A percentile compares a stretch with the other conserved stretches of the same genome.
Evolutionary conservation across 495 filamentous ascomycete genomes (phyloP).

Genomic region (Penicilliopsis zonata): DNA sequence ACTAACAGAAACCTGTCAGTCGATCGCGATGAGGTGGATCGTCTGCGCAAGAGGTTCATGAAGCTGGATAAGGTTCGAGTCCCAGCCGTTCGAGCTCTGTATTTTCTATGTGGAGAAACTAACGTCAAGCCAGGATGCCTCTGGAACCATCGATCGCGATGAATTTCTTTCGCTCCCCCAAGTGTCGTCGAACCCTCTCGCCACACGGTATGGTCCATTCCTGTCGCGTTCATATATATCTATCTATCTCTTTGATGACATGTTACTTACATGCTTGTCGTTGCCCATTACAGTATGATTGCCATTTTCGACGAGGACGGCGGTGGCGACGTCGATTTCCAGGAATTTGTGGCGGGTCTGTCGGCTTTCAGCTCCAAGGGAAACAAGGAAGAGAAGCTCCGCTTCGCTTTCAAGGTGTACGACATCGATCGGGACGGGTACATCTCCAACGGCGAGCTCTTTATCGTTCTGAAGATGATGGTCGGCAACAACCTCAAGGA

Average conservation of each 20-base stretch:
- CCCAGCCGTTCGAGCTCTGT: too few relatives aligned
- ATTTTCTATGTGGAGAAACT: too few relatives aligned
- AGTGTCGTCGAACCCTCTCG: constrained; percentile 94
- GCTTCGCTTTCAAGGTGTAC: constrained; percentile 98
- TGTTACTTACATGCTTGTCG: neutral
- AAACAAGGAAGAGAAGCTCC: constrained; percentile 97
- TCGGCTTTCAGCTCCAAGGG: constrained; percentile 95
- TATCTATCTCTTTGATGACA: too few relatives aligned
- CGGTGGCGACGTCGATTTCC: constrained; percentile 95
- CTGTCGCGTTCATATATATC: neutral
- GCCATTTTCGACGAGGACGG: constrained; percentile 99
- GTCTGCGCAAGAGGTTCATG: constrained; percentile 95
- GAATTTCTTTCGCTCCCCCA: constrained; percentile 96
- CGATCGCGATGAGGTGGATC: constrained; percentile 91
- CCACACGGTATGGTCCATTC: constrained; percentile 67
- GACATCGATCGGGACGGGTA: constrained; percentile 98
- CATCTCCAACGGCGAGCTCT: constrained; percentile 97
- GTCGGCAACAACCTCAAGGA: constrained; percentile 99
- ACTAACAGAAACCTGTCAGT: constrained; percentile 44
- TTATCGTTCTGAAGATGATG: constrained; percentile 99
- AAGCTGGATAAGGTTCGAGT: constrained; percentile 87
- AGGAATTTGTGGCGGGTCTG: constrained; percentile 94
- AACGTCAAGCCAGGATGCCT: constrained; percentile 63
- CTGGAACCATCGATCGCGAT: constrained; percentile 95
- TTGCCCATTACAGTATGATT: constrained; percentile 61